Evolutionary conservation across 345 rosid genomes (phyloP).

Genomic region (Populus euphratica): DNA sequence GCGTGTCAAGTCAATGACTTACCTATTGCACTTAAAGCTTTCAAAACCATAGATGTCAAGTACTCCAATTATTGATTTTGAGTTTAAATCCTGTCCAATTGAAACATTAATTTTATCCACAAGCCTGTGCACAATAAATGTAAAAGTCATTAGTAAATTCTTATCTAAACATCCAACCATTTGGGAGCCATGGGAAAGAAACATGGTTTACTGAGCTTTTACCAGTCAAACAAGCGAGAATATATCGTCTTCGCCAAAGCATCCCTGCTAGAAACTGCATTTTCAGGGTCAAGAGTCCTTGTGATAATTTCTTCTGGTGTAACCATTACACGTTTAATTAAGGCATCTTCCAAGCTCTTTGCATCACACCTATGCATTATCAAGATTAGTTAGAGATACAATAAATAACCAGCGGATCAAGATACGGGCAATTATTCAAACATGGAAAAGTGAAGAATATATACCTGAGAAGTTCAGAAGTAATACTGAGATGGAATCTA

Average conservation of each 20-base stretch:
- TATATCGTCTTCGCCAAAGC: conserved; percentile 85
- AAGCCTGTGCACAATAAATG: conserved; percentile 48
- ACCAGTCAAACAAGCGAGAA: conserved; percentile 97
- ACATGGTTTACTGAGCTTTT: conserved; percentile 18
- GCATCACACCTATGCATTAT: conserved; percentile 57
- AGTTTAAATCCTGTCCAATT: conserved; percentile 94
- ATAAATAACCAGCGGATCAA: background rate
- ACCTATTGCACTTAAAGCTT: conserved; percentile 93
- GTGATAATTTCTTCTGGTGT: conserved; percentile 96
- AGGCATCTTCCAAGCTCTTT: conserved; percentile 80
- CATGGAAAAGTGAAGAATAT: background rate
- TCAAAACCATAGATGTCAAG: conserved; percentile 97
- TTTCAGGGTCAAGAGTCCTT: conserved; percentile 83
- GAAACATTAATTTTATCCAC: conserved; percentile 84
- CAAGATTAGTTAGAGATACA: background rate
- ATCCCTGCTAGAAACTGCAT: conserved; percentile 87
- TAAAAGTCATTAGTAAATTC: background rate
- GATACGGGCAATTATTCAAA: background rate
- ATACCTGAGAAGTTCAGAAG: conserved; percentile 84
- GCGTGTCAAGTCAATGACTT: conserved; percentile 11
- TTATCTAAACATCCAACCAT: background rate
- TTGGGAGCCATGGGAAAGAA: background rate
- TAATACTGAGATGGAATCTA: conserved; percentile 63
- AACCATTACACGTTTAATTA: conserved; percentile 94
- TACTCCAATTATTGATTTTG: conserved; percentile 81